Evolutionary conservation across 2,329 filamentous ascomycete species (phyloP), one percentile per base, ranked within the genome.

Genomic region (Chalaropsis thielavioides): DNA sequence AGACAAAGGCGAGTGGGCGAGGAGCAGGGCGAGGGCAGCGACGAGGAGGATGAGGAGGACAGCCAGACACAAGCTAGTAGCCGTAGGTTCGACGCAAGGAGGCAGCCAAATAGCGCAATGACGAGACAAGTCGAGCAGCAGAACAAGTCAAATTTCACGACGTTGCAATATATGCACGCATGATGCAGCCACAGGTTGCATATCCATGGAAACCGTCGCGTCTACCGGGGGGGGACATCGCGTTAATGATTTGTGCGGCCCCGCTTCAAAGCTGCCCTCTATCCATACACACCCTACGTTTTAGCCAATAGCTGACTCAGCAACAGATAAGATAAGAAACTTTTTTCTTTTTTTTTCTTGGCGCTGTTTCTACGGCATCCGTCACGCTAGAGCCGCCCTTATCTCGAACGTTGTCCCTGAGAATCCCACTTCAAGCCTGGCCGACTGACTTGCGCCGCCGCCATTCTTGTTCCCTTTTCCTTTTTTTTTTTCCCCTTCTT

Each of bases 321-420:
- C 19, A 61, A 15, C 13, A 2, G 58, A 61, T 61, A 61, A 61
- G 58, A 61, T 40, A 61, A 22, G 22, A 40, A 43, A 43, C 38
- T 22, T 61, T 61, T 61, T 61, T 61, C 43, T 60, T 22, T 61
- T 61, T 61, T 61, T 61, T 61, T 60, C 27, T n/a, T 43, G 6
- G 31, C 31, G 31, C 31, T 31, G n/a, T n/a, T n/a, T n/a, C n/a
- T n/a, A n/a, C n/a, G n/a, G n/a, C n/a, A n/a, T n/a, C 24, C n/a
- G 15, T 24, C 51, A 56, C 10, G 10, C 10, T 56, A 5, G 51
- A 19, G 43, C 15, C 43, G 43, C 43, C 8, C 54, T 58, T 19
- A 35, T 58, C 17, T 31, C 27, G 27, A 58, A 17, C 17, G 15
- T n/a, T n/a, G n/a, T 44, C 43, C 43, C 15, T 46, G 5, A 38